Evolutionary conservation across 2,329 filamentous ascomycete species (phyloP).

Genomic region (Penicillium hordei): DNA sequence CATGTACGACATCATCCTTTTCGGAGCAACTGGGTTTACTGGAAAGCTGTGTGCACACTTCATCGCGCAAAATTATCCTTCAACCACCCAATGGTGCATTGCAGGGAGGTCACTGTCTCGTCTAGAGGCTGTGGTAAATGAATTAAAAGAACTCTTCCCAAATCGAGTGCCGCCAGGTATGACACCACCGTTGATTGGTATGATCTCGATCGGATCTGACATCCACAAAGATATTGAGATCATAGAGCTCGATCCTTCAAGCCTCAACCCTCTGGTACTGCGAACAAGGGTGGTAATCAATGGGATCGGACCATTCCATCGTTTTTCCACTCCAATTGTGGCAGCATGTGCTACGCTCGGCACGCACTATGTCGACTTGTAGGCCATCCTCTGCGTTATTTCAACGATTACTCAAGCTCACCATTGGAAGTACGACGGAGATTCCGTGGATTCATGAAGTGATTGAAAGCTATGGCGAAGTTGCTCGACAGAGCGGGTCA

Average conservation of each 20-base stretch:
- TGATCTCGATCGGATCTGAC: not conserved
- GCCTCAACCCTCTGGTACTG: not conserved
- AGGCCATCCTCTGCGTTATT: not conserved
- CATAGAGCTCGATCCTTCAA: not conserved
- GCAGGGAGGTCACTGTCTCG: not conserved
- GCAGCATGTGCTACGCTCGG: not conserved
- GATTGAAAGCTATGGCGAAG: not conserved
- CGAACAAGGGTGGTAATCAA: not conserved
- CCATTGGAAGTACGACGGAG: not conserved
- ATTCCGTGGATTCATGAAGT: not conserved
- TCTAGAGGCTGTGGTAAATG: not conserved
- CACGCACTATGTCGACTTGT: not conserved
- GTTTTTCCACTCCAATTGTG: not conserved
- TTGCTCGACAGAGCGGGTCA: not conserved
- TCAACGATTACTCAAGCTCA: not conserved
- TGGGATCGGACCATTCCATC: not conserved
- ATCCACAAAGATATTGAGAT: not conserved
- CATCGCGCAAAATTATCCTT: not conserved
- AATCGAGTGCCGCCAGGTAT: not conserved
- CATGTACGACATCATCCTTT: not conserved
- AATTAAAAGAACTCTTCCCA: not conserved
- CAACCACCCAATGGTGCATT: not conserved
- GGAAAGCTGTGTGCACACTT: not conserved
- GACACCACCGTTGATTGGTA: not conserved
- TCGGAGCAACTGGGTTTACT: not conserved